Conservation (phyloP, 352 stramenopile genomes). For the Phytophthora litchii region DNA sequence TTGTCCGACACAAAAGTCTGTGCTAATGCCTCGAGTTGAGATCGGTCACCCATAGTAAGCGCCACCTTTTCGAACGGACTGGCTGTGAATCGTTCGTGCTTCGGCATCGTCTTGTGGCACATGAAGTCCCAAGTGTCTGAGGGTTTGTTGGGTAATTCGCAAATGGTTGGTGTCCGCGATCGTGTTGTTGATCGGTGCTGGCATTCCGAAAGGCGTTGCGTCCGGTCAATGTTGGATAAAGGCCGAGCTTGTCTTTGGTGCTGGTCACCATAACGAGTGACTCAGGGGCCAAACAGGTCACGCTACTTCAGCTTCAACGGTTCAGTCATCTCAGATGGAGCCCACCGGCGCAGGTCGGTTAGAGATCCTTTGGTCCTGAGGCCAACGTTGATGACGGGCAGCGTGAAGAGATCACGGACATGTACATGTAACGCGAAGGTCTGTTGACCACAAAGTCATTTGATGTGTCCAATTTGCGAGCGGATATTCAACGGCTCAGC, state of each 20-base stretch:
- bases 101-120: slow-evolving; percentile 8
- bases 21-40: slow-evolving; percentile 29
- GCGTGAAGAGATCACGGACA: slow-evolving; percentile 2
- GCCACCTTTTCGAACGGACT: slow-evolving; percentile 34
- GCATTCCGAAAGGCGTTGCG: slow-evolving; percentile 14
- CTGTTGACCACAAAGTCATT: slow-evolving; percentile 5
- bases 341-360: background rate
- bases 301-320: slow-evolving; percentile 26
- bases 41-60: slow-evolving; percentile 31
- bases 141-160: slow-evolving; percentile 14
- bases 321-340: slow-evolving; percentile 8
- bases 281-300: slow-evolving; percentile 12
- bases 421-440: background rate
- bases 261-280: slow-evolving; percentile 20
- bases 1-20: slow-evolving; percentile 43
- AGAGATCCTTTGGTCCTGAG: background rate
- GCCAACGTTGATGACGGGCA: too few relatives aligned
- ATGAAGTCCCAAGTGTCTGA: background rate
- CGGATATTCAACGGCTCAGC: background rate
- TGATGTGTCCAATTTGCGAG: background rate
- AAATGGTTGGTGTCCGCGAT: slow-evolving; percentile 18
- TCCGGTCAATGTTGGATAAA: slow-evolving; percentile 22
- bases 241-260: slow-evolving; percentile 22
- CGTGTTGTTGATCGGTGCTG: slow-evolving; percentile 2
- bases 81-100: slow-evolving; percentile 24